Base-by-base conservation (phyloP, 352 stramenopile genomes). In the Halophytophthora polymorphica region DNA sequence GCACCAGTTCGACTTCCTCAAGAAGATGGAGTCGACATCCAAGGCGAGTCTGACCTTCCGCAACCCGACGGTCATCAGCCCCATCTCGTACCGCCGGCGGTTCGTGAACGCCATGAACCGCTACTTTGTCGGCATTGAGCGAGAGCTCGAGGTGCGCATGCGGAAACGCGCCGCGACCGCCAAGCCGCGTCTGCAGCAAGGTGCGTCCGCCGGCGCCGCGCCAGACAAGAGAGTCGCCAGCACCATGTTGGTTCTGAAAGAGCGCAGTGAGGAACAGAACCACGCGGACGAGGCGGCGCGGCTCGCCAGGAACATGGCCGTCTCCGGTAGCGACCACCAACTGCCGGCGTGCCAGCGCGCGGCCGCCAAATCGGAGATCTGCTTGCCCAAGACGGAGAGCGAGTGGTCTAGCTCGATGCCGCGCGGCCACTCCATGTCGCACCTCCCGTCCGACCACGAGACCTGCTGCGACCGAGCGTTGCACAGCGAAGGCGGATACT, bases 21-120 rank as follows among this genome's bases (percentile, higher is more conserved):
- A 95, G 56, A 92, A 92, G 46, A 92, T 95, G 75, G 84, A 95
- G 58, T 95, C 84, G 17, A 92, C 82, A 2, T 92, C 84, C 1
- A 95, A 95, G 49, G 82, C 83, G 0, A 88, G 77, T 25, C 64
- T 93, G 51, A 92, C 73, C 14, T 93, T 93, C 58, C 79, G 82
- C 6, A 79, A 90, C 34, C 84, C 84, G 54, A 95, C 84, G 0
- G 83, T 95, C 22, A 88, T 95, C 59, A 90, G 79, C 23, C 84
- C 84, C 7, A 69, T 77, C 22, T 85, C 82, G 12, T 95, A 95
- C 41, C 81, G 72, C 5, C 77, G 74, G 22, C 80, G 84, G 7
- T 92, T 95, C 43, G 69, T 92, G 41, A 88, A 95, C 47, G 80
- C 84, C 8, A 91, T 90, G 73, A 78, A 81, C 34, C 73, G 77